phyloP scores from a whole-genome alignment of 2,329 filamentous ascomycete species.

The Dactylellina drechsleri region DNA sequence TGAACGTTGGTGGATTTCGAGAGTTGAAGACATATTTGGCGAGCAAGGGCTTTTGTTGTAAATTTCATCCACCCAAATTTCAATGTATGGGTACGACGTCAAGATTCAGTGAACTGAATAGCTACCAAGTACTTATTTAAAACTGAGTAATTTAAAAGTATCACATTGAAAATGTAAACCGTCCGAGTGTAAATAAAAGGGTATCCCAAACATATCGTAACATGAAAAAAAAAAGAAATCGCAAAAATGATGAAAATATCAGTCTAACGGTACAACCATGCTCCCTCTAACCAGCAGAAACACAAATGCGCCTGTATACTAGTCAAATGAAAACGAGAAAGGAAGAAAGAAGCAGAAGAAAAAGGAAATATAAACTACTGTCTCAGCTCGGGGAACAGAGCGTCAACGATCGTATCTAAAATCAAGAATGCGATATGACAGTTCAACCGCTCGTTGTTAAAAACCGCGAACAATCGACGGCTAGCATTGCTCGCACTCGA shows the following conservation, averaged over 20 bases:
- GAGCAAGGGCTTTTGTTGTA: constrained; percentile 20
- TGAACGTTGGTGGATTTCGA: neutral
- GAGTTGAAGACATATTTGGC: neutral
- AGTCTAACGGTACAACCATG: constrained; percentile 55
- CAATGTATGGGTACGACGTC: no score
- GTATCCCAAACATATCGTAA: constrained; percentile 23
- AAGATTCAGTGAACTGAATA: no score
- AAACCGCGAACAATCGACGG: constrained; percentile 84
- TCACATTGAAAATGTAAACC: no score
- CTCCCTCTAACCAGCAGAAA: constrained; percentile 50
- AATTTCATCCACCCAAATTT: constrained; percentile 12
- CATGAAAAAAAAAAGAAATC: constrained; percentile 8
- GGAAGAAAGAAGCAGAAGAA: constrained; percentile 2
- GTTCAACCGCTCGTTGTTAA: constrained; percentile 93
- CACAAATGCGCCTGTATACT: constrained; percentile 30
- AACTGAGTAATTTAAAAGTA: no score
- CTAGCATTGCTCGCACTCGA: constrained; percentile 91
- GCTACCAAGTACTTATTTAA: no score
- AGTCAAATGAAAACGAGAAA: constrained; percentile 23
- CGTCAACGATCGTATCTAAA: constrained; percentile 43
- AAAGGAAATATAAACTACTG: constrained; percentile 19
- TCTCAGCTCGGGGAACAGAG: constrained; percentile 44
- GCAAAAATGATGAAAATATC: constrained; percentile 14
- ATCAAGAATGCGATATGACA: constrained; percentile 64
- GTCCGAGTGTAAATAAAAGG: constrained; percentile 23